phyloP scores from a whole-genome alignment of 192 early-diverging fungal species.

The Backusella circina region DNA sequence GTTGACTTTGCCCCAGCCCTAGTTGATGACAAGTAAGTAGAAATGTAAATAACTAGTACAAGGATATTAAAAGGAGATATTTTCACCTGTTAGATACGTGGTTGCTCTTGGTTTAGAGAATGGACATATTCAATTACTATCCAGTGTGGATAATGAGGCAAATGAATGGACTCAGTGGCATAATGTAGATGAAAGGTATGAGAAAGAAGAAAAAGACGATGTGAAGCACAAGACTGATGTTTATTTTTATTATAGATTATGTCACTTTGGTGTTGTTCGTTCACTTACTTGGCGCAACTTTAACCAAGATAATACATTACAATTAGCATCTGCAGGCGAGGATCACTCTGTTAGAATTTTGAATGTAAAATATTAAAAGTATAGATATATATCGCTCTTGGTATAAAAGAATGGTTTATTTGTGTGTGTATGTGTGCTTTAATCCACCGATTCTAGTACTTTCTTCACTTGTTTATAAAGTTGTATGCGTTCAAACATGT shows the following conservation, averaged over 20 bases:
- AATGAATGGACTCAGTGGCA: conserved; percentile 39
- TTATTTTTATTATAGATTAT: conserved; percentile 29
- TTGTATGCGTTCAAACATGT: conserved; percentile 22
- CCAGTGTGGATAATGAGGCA: conserved; percentile 12
- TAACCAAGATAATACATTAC: conserved; percentile 27
- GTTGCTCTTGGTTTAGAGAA: conserved; percentile 83
- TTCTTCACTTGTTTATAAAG: conserved; percentile 28
- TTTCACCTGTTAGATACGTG: conserved; percentile 63
- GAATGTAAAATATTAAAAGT: conserved; percentile 28
- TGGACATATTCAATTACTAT: conserved; percentile 66
- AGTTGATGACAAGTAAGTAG: conserved; percentile 32
- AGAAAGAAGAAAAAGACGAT: background rate
- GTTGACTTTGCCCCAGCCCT: conserved; percentile 67
- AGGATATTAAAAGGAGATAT: background rate
- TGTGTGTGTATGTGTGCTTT: background rate
- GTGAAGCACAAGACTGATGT: background rate
- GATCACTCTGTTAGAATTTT: conserved; percentile 77
- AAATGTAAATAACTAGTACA: background rate
- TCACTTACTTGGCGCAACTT: conserved; percentile 64
- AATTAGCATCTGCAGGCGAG: conserved; percentile 66
- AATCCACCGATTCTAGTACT: conserved; percentile 17
- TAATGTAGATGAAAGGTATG: conserved; percentile 43
- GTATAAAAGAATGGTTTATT: background rate
- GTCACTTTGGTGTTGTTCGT: conserved; percentile 54
- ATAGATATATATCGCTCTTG: background rate